A percentile compares a stretch with the other conserved stretches of the same genome.
These are phyloP conservation scores for Solanum boliviense DNA, from an alignment of 257 asterid genomes.

Conservation along the genomic window DNA sequence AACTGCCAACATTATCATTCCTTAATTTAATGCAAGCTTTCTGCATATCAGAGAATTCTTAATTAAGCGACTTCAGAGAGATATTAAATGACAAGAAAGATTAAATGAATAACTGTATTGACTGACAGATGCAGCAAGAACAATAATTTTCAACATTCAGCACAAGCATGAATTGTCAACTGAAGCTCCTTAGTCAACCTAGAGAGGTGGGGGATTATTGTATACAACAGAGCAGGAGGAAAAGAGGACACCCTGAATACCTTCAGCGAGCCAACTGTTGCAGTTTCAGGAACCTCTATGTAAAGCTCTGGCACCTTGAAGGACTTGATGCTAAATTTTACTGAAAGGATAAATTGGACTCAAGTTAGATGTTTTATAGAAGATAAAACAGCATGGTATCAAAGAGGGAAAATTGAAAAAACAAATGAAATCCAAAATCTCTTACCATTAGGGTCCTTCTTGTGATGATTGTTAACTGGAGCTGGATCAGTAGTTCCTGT, in stretches of 20 bases:
- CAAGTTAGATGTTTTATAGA: neutral
- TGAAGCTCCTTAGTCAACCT: neutral
- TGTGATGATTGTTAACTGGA: slow-evolving; percentile 30
- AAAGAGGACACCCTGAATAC: slow-evolving; percentile 17
- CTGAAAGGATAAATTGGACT: slow-evolving; percentile 28
- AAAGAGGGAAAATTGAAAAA: neutral
- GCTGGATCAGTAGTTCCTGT: slow-evolving; percentile 39
- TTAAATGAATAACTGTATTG: neutral
- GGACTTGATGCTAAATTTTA: slow-evolving; percentile 80
- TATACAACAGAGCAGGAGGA: neutral
- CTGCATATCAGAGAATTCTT: neutral
- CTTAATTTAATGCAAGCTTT: neutral
- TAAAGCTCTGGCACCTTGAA: slow-evolving; percentile 94
- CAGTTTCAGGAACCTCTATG: slow-evolving; percentile 89
- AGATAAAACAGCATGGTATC: neutral
- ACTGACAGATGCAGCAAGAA: neutral
- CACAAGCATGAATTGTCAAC: neutral
- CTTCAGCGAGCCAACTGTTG: slow-evolving; percentile 87
- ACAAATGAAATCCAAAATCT: neutral
- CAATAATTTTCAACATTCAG: neutral
- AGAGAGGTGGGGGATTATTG: neutral
- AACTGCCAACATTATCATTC: neutral
- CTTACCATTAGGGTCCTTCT: slow-evolving; percentile 55
- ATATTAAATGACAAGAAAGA: neutral
- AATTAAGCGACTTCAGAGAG: neutral